phyloP scores from a whole-genome alignment of 495 filamentous ascomycete genomes.

The Halenospora varia region DNA sequence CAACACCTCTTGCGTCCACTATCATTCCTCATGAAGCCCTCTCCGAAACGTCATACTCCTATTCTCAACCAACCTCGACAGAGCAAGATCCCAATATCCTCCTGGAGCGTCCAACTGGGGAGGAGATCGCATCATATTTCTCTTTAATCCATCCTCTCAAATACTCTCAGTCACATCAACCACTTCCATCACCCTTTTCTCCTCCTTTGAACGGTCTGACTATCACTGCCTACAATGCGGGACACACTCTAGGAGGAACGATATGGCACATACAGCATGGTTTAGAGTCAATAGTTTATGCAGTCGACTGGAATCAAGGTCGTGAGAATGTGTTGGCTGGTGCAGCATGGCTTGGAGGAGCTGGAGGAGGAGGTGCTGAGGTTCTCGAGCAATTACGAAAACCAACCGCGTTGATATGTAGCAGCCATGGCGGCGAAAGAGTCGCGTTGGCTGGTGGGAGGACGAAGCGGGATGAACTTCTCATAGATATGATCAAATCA shows the following conservation, averaged over 20 bases:
- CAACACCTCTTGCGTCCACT: slow-evolving; percentile 79
- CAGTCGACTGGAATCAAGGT: slow-evolving; percentile 95
- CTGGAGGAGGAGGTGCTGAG: slow-evolving; percentile 76
- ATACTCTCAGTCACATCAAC: slow-evolving; percentile 94
- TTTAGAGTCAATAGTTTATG: slow-evolving; percentile 94
- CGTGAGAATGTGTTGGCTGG: slow-evolving; percentile 90
- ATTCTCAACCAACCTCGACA: slow-evolving; percentile 42
- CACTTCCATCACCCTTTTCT: slow-evolving; percentile 77
- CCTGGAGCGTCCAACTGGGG: slow-evolving; percentile 71
- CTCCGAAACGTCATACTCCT: slow-evolving; percentile 58
- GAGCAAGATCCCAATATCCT: slow-evolving; percentile 52
- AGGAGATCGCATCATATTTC: slow-evolving; percentile 92
- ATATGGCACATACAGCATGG: slow-evolving; percentile 99
- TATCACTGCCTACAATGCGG: slow-evolving; percentile 94
- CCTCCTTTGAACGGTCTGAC: slow-evolving; percentile 88
- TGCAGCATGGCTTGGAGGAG: slow-evolving; percentile 85
- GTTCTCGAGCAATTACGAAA: slow-evolving; percentile 90
- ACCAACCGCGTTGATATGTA: slow-evolving; percentile 90
- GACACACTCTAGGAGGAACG: slow-evolving; percentile 91
- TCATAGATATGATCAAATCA: slow-evolving; percentile 78
- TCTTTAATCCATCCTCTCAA: slow-evolving; percentile 89
- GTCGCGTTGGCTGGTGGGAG: slow-evolving; percentile 64
- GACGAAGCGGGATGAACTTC: slow-evolving; percentile 76
- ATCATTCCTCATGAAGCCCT: slow-evolving; percentile 67
- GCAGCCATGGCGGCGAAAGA: slow-evolving; percentile 74